Percentiles rank a stretch among this genome's conserved stretches.
Evolutionary conservation across 2,329 filamentous ascomycete species (phyloP).

Genomic region (Arthrobotrys entomopaga): DNA sequence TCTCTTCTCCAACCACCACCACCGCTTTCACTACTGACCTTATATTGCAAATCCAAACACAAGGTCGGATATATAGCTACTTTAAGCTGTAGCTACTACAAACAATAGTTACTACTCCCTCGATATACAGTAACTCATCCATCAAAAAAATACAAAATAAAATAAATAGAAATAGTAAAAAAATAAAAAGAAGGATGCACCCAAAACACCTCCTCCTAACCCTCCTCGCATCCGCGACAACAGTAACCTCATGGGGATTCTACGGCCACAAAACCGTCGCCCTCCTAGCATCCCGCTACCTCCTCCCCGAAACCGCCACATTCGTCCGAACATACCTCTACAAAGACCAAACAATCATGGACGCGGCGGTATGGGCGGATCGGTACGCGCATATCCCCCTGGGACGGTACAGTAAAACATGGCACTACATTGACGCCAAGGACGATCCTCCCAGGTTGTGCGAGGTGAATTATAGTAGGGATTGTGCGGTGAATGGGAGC

Average conservation of each 20-base stretch:
- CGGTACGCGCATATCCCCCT: conserved; percentile 73
- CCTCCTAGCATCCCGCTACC: conserved; percentile 71
- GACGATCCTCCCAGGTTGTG: conserved; percentile 71
- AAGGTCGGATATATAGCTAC: too few relatives aligned
- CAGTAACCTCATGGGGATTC: conserved; percentile 56
- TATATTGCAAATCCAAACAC: too few relatives aligned
- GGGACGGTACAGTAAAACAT: conserved; percentile 71
- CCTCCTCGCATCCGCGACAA: background rate
- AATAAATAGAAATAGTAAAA: background rate
- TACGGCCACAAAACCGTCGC: conserved; percentile 75
- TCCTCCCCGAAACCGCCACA: conserved; percentile 68
- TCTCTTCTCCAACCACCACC: too few relatives aligned
- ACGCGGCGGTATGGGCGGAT: conserved; percentile 75
- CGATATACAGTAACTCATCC: too few relatives aligned
- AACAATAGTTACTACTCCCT: too few relatives aligned
- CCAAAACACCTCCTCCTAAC: conserved; percentile 4
- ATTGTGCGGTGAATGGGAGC: conserved; percentile 67
- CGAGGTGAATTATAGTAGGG: conserved; percentile 69
- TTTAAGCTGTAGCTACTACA: too few relatives aligned
- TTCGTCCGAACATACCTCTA: conserved; percentile 70
- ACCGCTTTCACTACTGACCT: too few relatives aligned
- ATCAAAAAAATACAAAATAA: too few relatives aligned
- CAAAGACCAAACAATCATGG: conserved; percentile 70
- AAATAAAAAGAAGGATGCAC: conserved; percentile 19
- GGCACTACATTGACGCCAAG: conserved; percentile 77